Base-by-base conservation (phyloP, 148 eudicot species). In the Beta vulgaris region DNA sequence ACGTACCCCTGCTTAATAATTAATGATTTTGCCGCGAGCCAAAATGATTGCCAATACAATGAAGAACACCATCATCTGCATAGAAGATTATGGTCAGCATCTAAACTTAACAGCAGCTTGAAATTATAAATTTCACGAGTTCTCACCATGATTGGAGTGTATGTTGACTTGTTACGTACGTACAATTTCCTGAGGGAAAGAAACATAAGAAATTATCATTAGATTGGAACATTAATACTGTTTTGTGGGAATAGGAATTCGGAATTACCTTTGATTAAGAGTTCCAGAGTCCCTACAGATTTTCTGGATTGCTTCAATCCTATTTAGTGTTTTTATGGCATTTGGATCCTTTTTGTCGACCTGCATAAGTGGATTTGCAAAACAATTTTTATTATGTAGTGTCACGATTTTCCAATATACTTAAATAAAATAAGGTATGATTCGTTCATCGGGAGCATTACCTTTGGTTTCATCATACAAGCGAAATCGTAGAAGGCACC, bases 401-500 rank as follows among this genome's bases (percentile, higher is more conserved):
- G 25, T 25, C n/a, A n/a, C n/a, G n/a, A n/a, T n/a, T n/a, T n/a
- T 49, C 14, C 9, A 15, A 55, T 54, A 9, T 4, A 37, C 19
- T 16, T 18, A 13, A 3, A 18, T 48, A 48, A 14, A 23, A 7
- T 15, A 51, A 51, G 25, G 6, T 4, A 15, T 57, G 43, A 32
- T 54, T 7, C 53, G 32, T 60, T 69, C 11, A 15, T 53, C 21
- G 39, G 68, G 29, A n/a, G 37, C 64, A 63, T 3, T 78, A 89
- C 92, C 98, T 94, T 94, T 61, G 87, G 84, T 76, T 90, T 88
- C 69, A 91, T 73, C 89, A 94, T 86, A 53, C 84, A 81, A 42
- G 91, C 84, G 70, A 94, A 94, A 80, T 91, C 97, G 36, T 72
- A 94, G 83, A 94, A 94, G 65, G 91, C 95, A 23, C 95, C 95